Percentiles rank a stretch among this genome's conserved stretches.
phyloP scores from a whole-genome alignment of 2,329 filamentous ascomycete species.

The Cordyceps fumosorosea region DNA sequence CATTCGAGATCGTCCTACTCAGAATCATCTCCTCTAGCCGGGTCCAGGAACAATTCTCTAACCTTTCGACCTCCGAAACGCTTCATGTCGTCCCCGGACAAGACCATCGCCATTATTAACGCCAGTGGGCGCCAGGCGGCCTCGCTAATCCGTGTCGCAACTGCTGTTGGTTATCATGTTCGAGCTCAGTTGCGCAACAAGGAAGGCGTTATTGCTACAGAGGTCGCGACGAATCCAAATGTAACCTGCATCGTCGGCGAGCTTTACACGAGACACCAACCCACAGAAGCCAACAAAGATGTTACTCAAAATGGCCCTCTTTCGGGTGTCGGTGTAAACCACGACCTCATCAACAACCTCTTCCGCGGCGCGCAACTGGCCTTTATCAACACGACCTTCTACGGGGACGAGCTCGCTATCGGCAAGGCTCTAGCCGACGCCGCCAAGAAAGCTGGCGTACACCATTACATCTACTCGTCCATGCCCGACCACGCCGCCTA shows the following conservation, averaged over 20 bases:
- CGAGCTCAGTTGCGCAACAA: conserved; percentile 84
- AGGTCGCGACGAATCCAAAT: conserved; percentile 76
- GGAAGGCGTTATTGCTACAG: conserved; percentile 80
- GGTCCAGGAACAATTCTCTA: conserved; percentile 52
- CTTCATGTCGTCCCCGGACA: conserved; percentile 54
- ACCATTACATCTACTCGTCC: conserved; percentile 93
- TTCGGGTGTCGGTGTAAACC: conserved; percentile 60
- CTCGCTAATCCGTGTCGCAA: conserved; percentile 88
- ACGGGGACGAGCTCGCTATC: conserved; percentile 88
- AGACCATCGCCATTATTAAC: conserved; percentile 92
- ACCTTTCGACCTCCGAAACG: conserved; percentile 56
- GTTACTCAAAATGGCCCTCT: conserved; percentile 64
- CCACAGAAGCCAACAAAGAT: conserved; percentile 45
- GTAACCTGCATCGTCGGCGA: conserved; percentile 60
- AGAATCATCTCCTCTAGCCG: conserved; percentile 48
- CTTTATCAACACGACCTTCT: conserved; percentile 97
- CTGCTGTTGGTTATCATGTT: conserved; percentile 88
- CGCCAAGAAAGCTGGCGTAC: conserved; percentile 74
- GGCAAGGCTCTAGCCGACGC: conserved; percentile 84
- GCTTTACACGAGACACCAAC: conserved; percentile 50
- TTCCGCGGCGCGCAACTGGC: conserved; percentile 82
- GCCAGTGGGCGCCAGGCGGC: conserved; percentile 92
- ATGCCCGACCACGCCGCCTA: conserved; percentile 92
- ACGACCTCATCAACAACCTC: conserved; percentile 64
- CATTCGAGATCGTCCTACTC: conserved; percentile 57